phyloP scores from a whole-genome alignment of 2,329 filamentous ascomycete genomes.

The Fusarium secorum region DNA sequence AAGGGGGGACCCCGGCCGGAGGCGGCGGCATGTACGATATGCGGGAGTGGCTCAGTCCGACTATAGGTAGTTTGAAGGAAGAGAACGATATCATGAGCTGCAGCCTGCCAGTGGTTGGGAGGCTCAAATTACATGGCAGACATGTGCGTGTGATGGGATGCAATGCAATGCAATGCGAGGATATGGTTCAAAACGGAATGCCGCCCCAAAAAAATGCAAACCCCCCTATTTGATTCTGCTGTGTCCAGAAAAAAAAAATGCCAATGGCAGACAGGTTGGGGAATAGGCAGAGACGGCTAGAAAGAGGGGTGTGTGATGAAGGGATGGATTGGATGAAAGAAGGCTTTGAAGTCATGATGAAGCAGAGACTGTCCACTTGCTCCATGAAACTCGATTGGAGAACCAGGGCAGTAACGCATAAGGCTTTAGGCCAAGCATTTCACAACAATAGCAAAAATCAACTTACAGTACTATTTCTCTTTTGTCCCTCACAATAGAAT shows the following conservation, averaged over 20 bases:
- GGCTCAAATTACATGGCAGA: slow-evolving; percentile 31
- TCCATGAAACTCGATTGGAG: slow-evolving; percentile 1
- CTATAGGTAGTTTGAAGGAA: slow-evolving; percentile 1
- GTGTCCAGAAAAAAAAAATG: slow-evolving; percentile 22
- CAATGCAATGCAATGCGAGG: slow-evolving; percentile 1
- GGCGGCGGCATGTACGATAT: slow-evolving; percentile 33
- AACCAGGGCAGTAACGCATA: not conserved
- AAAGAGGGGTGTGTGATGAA: slow-evolving; percentile 23
- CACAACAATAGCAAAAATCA: not conserved
- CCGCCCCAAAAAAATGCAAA: slow-evolving; percentile 17
- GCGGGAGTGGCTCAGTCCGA: slow-evolving; percentile 38
- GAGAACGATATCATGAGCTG: slow-evolving; percentile 29
- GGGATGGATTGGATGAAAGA: slow-evolving; percentile 16
- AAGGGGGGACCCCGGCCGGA: slow-evolving; percentile 26
- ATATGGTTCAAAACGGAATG: slow-evolving; percentile 25
- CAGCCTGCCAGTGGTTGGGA: slow-evolving; percentile 24
- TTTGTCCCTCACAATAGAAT: slow-evolving; percentile 14
- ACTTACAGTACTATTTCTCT: slow-evolving; percentile 19
- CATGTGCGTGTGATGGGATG: slow-evolving; percentile 13
- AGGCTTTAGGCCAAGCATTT: not conserved
- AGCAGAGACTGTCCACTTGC: slow-evolving; percentile 5
- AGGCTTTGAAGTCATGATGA: slow-evolving; percentile 26
- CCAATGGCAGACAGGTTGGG: slow-evolving; percentile 27
- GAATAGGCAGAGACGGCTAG: slow-evolving; percentile 26
- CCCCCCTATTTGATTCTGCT: slow-evolving; percentile 24